A percentile compares a stretch with the other conserved stretches of the same genome.
Conservation (phyloP, 345 rosid species). For the Toxicodendron radicans region DNA sequence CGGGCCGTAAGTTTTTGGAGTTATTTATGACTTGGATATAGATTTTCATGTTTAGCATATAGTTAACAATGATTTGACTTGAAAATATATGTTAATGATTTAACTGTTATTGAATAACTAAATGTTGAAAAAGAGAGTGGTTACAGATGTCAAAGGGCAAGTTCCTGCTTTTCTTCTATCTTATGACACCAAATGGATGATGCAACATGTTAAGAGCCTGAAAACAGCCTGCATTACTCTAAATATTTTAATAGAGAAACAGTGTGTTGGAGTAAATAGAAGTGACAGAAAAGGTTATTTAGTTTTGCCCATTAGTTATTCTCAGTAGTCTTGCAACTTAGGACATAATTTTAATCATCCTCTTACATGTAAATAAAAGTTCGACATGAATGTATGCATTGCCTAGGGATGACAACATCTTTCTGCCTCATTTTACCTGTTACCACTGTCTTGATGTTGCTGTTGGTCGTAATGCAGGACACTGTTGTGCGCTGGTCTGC, state of each 20-base stretch:
- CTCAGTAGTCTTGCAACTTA: neutral
- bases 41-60: no score
- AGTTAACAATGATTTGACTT: no score
- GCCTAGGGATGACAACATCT: neutral
- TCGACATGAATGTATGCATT: conserved; percentile 11
- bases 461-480: conserved; percentile 52
- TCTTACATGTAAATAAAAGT: conserved; percentile 4
- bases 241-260: neutral
- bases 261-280: neutral
- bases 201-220: neutral
- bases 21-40: no score
- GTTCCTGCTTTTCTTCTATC: neutral
- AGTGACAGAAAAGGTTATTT: neutral
- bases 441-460: conserved; percentile 19
- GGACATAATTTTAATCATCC: neutral
- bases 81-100: no score
- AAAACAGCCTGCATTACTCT: neutral
- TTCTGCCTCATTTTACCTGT: conserved; percentile 8
- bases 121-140: neutral
- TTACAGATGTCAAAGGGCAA: neutral
- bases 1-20: neutral
- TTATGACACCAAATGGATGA: neutral
- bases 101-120: neutral
- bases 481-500: conserved; percentile 99
- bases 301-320: conserved; percentile 1